Base-by-base conservation (phyloP, 2,329 filamentous ascomycete species). In the Huntiella decipiens region DNA sequence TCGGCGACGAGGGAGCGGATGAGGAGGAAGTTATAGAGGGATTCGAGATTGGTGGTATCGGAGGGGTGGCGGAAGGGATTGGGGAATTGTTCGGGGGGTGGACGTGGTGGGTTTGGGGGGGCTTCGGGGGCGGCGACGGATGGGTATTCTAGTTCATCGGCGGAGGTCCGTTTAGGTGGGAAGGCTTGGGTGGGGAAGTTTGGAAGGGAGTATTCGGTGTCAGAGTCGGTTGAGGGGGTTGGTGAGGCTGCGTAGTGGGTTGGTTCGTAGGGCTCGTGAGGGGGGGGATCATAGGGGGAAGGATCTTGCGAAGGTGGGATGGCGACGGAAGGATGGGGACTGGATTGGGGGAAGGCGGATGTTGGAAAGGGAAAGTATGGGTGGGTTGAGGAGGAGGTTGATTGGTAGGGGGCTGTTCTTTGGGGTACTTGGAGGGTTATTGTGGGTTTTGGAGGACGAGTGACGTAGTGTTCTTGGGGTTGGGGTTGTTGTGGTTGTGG, bases 41-140 rank as follows among this genome's bases (percentile, higher is more conserved):
- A 63, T 50, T 70, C 67, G n/a, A 73, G 61, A 51, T 77, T 74
- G 7, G 69, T 74, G 33, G 65, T 63, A 52, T 73, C 66, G 8
- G 56, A 56, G 44, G 60, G 55, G 3, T 28, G 34, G 13, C 36
- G 41, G 48, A 40, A 47, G 7, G 41, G 44, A 17, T 50, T 49
- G 5, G 43, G 43, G 45, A 50, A 50, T 31, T 32, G 39, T 32
- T 38, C 56, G 34, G 42, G 39, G 13, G 34, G 43, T 35, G 28
- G 45, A 12, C 35, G 22, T 22, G 17, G 19, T 7, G 41, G 15
- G 7, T 35, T 5, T 13, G n/a, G 28, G n/a, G 41, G 46, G 17
- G 17, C 17, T 17, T 17, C 17, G 17, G 17, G 17, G 17, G 17
- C 17, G 17, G 17, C 17, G 13, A 48, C 15, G 13, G 46, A 44